phyloP scores from a whole-genome alignment of 2,329 filamentous ascomycete genomes.

The Parafenestella ontariensis region DNA sequence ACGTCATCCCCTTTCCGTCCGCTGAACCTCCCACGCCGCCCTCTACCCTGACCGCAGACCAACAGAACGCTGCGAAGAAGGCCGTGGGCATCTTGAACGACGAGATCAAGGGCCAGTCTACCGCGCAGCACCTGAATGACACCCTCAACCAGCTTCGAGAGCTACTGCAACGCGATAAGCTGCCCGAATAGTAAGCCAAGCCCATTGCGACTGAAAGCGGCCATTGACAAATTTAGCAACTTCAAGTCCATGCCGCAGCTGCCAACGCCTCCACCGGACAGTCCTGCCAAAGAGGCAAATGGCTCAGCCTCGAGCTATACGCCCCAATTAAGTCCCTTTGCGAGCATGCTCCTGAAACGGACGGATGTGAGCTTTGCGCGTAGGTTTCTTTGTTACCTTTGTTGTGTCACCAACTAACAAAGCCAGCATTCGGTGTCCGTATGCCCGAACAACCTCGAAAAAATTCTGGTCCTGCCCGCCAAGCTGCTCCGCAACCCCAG shows the following conservation, averaged over 20 bases:
- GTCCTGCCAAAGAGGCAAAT: conserved; percentile 27
- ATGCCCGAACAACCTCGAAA: conserved; percentile 17
- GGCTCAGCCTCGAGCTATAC: conserved; percentile 19
- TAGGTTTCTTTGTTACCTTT: conserved; percentile 15
- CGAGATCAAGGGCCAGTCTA: conserved; percentile 67
- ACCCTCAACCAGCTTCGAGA: conserved; percentile 77
- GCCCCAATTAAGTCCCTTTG: conserved; percentile 58
- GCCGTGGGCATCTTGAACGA: conserved; percentile 73
- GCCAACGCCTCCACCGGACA: conserved; percentile 41
- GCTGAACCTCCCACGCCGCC: conserved; percentile 50
- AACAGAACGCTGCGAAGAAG: conserved; percentile 59
- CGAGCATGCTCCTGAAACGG: conserved; percentile 59
- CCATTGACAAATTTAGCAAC: conserved; percentile 31
- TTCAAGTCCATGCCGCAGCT: conserved; percentile 43
- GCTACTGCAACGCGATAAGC: conserved; percentile 73
- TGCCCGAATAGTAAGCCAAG: conserved; percentile 69
- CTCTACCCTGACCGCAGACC: conserved; percentile 47
- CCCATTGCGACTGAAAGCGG: not conserved
- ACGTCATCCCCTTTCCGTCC: conserved; percentile 55
- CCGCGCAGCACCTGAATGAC: conserved; percentile 72
- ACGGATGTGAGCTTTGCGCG: conserved; percentile 49
- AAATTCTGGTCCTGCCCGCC: conserved; percentile 12
- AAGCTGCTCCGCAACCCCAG: conserved; percentile 18
- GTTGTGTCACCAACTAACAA: conserved; percentile 16
- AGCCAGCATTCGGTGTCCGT: conserved; percentile 21